Evolutionary conservation across 352 stramenopile species (phyloP).

Genomic region (Phytopythium litorale): DNA sequence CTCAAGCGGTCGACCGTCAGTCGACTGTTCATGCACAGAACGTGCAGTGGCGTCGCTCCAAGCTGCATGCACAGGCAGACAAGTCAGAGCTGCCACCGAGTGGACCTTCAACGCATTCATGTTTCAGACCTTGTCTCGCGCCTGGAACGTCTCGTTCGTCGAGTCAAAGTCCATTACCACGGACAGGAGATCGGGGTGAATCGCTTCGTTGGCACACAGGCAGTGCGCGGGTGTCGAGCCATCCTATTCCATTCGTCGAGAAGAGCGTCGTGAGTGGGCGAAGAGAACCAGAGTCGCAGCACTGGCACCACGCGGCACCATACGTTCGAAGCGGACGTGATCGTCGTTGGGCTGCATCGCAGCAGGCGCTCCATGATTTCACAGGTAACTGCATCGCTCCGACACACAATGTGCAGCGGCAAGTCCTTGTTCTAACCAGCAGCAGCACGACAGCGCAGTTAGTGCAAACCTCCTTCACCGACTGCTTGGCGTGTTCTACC

Average conservation of each 20-base stretch:
- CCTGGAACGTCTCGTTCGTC: slow-evolving; percentile 13
- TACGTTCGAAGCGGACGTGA: slow-evolving; percentile 34
- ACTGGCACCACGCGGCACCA: neutral
- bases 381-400: slow-evolving; percentile 26
- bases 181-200: slow-evolving; percentile 32
- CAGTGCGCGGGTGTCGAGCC: slow-evolving; percentile 41
- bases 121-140: slow-evolving; percentile 13
- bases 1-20: slow-evolving; percentile 33
- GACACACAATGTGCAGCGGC: slow-evolving; percentile 51
- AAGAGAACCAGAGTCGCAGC: neutral
- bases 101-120: neutral
- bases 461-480: neutral
- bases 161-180: slow-evolving; percentile 39
- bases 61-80: slow-evolving; percentile 23
- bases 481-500: neutral
- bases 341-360: slow-evolving; percentile 17
- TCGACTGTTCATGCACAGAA: slow-evolving; percentile 61
- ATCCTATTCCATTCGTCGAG: slow-evolving; percentile 19
- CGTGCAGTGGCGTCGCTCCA: slow-evolving; percentile 51
- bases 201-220: slow-evolving; percentile 44
- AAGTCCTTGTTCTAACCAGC: slow-evolving; percentile 44
- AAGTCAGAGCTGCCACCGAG: neutral
- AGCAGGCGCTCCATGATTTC: slow-evolving; percentile 31
- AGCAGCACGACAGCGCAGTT: slow-evolving; percentile 2
- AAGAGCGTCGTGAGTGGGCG: neutral